Evolutionary conservation across 2,329 filamentous ascomycete species (phyloP), one percentile per base, ranked within the genome.

Genomic region (Chaetomiaceae sp.): DNA sequence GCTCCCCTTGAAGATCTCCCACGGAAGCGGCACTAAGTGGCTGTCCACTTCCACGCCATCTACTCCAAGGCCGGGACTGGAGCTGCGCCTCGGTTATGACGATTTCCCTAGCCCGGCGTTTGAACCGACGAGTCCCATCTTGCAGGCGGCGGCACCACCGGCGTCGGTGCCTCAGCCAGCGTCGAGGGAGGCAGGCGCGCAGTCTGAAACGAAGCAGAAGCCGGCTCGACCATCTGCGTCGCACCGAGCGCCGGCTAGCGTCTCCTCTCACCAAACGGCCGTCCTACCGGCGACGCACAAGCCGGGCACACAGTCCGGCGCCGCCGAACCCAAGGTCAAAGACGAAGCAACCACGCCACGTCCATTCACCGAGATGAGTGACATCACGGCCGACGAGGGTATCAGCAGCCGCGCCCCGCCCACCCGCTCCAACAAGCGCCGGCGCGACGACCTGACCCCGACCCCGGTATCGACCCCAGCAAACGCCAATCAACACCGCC

Each of bases 111-210:
- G 76, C 48, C 80, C 80, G 3, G 69, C 71, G 3, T 73, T 68
- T 47, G 80, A 84, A 54, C 78, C 78, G 0, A 65, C 82, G 4
- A 83, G 79, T 51, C 80, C 79, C 2, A 67, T 76, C 59, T 66
- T 38, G 61, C 67, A 27, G 64, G 50, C 39, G 33, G 58, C 35
- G 34, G 58, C 39, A 4, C 45, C 47, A 11, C 34, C 47, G 19
- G 11, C 33, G 12, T n/a, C 29, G 6, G 5, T 14, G 15, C 12
- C 29, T 14, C 10, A 14, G 14, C 12, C 7, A 11, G 26, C 6
- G 33, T 6, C 11, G 5, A 45, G 38, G n/a, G 35, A 44, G 22
- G 3, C 32, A 22, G 17, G 10, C n/a, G 20, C 14, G 4, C n/a
- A n/a, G n/a, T n/a, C n/a, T n/a, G 49, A 51, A 11, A 36, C 44